Evolutionary conservation across 1,139 yeast genomes (phyloP).

Genomic region (Meyerozyma carpophila): DNA sequence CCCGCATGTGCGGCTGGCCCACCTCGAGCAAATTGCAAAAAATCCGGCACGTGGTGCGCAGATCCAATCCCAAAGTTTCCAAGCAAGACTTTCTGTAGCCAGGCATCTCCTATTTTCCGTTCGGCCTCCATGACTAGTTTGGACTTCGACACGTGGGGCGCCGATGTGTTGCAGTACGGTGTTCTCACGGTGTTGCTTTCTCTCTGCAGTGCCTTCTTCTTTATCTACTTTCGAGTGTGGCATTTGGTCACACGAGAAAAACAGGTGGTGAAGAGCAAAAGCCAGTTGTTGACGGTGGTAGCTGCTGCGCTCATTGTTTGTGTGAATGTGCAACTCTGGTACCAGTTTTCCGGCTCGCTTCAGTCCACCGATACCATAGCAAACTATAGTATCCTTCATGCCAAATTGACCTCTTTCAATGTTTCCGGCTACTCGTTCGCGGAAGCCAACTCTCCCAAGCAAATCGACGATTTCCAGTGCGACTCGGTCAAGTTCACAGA

Average conservation of each 20-base stretch:
- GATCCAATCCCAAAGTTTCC: too few species aligned
- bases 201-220: background rate
- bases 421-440: background rate
- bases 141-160: background rate
- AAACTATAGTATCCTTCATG: background rate
- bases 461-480: background rate
- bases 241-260: background rate
- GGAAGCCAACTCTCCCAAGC: background rate
- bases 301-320: background rate
- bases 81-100: too few species aligned
- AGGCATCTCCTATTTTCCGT: too few species aligned
- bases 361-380: background rate
- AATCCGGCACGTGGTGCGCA: too few species aligned
- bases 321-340: background rate
- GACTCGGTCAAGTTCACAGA: background rate
- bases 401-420: background rate
- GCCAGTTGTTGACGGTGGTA: background rate
- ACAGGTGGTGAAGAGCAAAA: background rate
- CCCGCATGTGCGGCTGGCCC: background rate
- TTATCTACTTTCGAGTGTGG: background rate
- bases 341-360: background rate
- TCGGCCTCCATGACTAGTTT: background rate
- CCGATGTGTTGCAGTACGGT: background rate
- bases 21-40: too few species aligned
- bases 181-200: background rate